Evolutionary conservation across 2,329 filamentous ascomycete genomes (phyloP).

Genomic region (Raffaelea arxii): DNA sequence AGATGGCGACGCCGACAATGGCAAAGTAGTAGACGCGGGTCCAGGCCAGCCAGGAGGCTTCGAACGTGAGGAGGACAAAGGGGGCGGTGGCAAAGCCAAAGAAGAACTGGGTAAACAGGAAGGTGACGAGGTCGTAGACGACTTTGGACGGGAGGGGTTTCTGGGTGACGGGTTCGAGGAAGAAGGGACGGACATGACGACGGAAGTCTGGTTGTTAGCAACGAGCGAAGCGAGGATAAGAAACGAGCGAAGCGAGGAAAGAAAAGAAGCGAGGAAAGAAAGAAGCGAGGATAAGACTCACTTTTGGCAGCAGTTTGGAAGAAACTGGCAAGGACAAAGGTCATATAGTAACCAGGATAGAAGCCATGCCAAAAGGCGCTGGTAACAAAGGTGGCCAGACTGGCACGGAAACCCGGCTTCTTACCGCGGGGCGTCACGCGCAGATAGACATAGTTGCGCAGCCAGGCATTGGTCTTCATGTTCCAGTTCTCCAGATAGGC

Average conservation of each 20-base stretch:
- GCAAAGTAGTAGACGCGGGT: conserved; percentile 81
- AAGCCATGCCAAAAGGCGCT: conserved; percentile 98
- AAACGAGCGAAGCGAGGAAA: neutral
- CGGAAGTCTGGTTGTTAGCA: conserved; percentile 58
- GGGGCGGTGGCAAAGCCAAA: conserved; percentile 74
- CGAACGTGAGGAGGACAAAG: conserved; percentile 72
- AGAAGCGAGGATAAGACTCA: conserved; percentile 35
- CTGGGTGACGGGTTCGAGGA: conserved; percentile 68
- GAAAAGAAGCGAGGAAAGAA: neutral
- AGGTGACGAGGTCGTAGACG: conserved; percentile 54
- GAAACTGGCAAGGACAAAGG: conserved; percentile 82
- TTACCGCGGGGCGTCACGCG: conserved; percentile 90
- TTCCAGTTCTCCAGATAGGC: conserved; percentile 92
- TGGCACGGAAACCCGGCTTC: conserved; percentile 93
- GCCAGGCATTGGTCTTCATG: conserved; percentile 96
- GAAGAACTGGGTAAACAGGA: conserved; percentile 20
- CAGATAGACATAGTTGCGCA: conserved; percentile 91
- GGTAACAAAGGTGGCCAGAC: conserved; percentile 84
- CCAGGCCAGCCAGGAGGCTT: conserved; percentile 67
- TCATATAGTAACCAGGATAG: conserved; percentile 90
- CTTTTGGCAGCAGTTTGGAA: conserved; percentile 91
- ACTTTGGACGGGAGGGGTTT: conserved; percentile 61
- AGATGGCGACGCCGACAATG: conserved; percentile 53
- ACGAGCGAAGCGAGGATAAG: neutral
- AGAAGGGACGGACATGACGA: conserved; percentile 83